Base-by-base conservation (phyloP, 2,329 filamentous ascomycete species). In the Ophiostoma perfectum region DNA sequence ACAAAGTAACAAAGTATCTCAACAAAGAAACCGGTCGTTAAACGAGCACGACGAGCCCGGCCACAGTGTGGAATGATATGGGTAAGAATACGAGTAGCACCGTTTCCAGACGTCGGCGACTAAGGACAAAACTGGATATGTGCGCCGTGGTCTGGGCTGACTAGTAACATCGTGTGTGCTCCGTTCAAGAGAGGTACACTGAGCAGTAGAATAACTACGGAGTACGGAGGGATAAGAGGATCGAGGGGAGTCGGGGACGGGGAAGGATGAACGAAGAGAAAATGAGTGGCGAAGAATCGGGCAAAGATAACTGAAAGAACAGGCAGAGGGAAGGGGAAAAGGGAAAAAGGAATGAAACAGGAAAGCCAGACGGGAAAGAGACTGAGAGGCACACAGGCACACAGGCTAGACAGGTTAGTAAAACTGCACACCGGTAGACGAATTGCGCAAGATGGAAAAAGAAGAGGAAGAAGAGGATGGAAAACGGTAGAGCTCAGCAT, bases 71-170 rank as follows among this genome's bases (percentile, higher is more conserved):
- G 11, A 58, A 58, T 38, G 52, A 5, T 27, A 58, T 6, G 52
- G 12, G 52, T 27, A 38, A 58, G 36, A 36, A 60, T 60, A 38
- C 55, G 49, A 27, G 5, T 16, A n/a, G 47, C 14, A 49, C 14
- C 18, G 16, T n/a, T 11, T 55, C 49, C 12, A 9, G 38, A 11
- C 8, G 39, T n/a, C 60, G 60, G 60, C 60, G 38, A 63, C 60
- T 63, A 63, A 11, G 14, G 60, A 41, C 60, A 42, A 63, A 63
- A 41, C 38, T 41, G 60, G 39, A 41, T 27, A 12, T 63, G 60
- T 63, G 60, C 60, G 60, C 60, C 60, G 60, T 63, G 60, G 39
- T 39, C 58, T 36, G 38, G 55, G 14, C 18, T 63, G 60, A 18
- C 60, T 63, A 63, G 60, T 42, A 36, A 16, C 47, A 36, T 55